phyloP scores from a whole-genome alignment of 2,329 filamentous ascomycete genomes.

The Scorias spongiosa region DNA sequence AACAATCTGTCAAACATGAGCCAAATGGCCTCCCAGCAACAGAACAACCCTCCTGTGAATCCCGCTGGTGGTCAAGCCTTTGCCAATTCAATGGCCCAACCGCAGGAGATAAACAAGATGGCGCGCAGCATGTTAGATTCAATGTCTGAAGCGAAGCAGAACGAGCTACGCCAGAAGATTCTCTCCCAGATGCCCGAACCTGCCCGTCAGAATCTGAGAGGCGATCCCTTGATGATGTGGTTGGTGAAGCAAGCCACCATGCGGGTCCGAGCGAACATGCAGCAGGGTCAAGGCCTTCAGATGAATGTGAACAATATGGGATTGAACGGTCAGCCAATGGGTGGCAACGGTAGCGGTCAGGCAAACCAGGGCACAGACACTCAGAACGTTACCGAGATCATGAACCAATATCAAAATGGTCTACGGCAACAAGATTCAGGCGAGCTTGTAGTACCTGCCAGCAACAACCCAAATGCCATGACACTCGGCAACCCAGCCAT shows the following conservation, averaged over 20 bases:
- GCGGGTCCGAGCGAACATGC: not conserved
- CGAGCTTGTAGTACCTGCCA: conserved; percentile 48
- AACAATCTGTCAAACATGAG: conserved; percentile 7
- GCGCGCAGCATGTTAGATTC: conserved; percentile 9
- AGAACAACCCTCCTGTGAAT: conserved; percentile 3
- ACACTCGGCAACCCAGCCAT: not conserved
- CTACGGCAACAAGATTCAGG: conserved; percentile 45
- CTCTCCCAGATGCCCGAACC: conserved; percentile 8
- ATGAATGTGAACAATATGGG: conserved; percentile 14
- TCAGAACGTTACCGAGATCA: conserved; percentile 39
- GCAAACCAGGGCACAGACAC: conserved; percentile 15
- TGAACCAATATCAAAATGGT: conserved; percentile 47
- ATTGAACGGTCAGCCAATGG: conserved; percentile 25
- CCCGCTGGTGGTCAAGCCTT: conserved; percentile 6
- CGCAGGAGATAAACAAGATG: conserved; percentile 6
- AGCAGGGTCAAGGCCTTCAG: not conserved
- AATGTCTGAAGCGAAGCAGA: conserved; percentile 4
- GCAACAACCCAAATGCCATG: conserved; percentile 31
- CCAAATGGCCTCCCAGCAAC: conserved; percentile 4
- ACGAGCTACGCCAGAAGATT: conserved; percentile 9
- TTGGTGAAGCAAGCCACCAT: conserved; percentile 6
- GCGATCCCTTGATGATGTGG: conserved; percentile 12
- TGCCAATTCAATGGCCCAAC: conserved; percentile 16
- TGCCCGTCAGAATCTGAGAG: conserved; percentile 9
- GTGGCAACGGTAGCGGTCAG: conserved; percentile 18